These are phyloP conservation scores for Inonotus hispidus DNA, from an alignment of 1,284 basidiomycete genomes.

Conservation along the genomic window DNA sequence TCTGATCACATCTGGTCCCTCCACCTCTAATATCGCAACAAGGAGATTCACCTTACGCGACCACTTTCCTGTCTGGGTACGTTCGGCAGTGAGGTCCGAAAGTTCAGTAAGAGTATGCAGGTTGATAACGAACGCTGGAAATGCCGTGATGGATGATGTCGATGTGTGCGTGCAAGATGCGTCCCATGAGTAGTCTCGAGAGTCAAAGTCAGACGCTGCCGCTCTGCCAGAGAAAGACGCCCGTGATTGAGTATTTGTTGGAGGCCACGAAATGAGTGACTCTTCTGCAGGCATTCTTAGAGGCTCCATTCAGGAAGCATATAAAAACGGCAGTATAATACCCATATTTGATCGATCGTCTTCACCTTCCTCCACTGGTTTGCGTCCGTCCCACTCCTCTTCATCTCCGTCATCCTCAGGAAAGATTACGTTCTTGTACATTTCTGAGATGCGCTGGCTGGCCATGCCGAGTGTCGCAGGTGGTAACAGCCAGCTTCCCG, in stretches of 20 bases:
- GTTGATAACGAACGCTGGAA: slow-evolving; percentile 63
- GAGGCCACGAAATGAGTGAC: slow-evolving; percentile 47
- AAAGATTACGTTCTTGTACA: slow-evolving; percentile 66
- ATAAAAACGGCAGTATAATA: not conserved
- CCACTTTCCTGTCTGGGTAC: slow-evolving; percentile 20
- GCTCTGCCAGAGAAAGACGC: slow-evolving; percentile 21
- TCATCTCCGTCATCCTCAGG: slow-evolving; percentile 33
- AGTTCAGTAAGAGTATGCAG: slow-evolving; percentile 50
- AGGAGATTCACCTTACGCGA: slow-evolving; percentile 49
- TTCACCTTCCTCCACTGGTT: slow-evolving; percentile 11
- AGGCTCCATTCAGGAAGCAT: slow-evolving; percentile 17
- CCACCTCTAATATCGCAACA: slow-evolving; percentile 63
- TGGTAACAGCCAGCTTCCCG: slow-evolving; percentile 28
- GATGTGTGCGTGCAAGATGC: slow-evolving; percentile 51
- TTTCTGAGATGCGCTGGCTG: slow-evolving; percentile 52
- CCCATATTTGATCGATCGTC: not conserved
- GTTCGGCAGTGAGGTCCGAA: slow-evolving; percentile 28
- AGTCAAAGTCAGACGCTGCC: slow-evolving; percentile 26
- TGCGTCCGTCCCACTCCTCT: slow-evolving; percentile 11
- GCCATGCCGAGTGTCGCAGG: slow-evolving; percentile 55
- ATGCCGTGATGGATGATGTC: slow-evolving; percentile 58
- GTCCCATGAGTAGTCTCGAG: slow-evolving; percentile 43
- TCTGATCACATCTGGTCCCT: slow-evolving; percentile 60
- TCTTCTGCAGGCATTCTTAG: slow-evolving; percentile 32
- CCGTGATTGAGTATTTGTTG: slow-evolving; percentile 33